phyloP scores from a whole-genome alignment of 164 flowering plant genomes.

The Tinospora cordifolia region DNA sequence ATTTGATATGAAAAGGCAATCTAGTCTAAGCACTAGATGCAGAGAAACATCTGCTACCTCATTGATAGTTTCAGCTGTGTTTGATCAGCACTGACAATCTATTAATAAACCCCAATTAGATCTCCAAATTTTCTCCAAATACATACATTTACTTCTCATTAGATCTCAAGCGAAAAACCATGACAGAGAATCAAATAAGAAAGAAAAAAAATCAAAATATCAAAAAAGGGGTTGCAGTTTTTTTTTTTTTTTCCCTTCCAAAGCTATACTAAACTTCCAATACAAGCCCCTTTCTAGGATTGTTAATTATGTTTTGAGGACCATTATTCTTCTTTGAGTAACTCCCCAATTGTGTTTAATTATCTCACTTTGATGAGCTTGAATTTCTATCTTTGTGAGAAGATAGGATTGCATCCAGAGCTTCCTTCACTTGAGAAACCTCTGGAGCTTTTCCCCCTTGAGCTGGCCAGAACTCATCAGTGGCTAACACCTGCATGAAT shows the following conservation, averaged over 20 bases:
- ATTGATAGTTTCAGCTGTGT: too few relatives aligned
- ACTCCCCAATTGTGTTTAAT: background rate
- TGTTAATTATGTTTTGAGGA: background rate
- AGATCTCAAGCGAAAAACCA: background rate
- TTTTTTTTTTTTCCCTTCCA: constrained; percentile 7
- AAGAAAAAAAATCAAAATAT: background rate
- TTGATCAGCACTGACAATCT: background rate
- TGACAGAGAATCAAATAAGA: background rate
- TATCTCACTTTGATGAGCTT: constrained; percentile 39
- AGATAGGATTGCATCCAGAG: constrained; percentile 83
- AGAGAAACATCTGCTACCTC: too few relatives aligned
- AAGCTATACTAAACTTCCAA: constrained; percentile 11
- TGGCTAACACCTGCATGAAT: constrained; percentile 65
- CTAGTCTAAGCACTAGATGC: too few relatives aligned
- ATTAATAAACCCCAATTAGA: background rate
- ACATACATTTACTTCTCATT: background rate
- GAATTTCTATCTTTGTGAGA: constrained; percentile 54
- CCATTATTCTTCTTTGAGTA: background rate
- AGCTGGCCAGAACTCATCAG: constrained; percentile 94
- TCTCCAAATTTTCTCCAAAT: background rate
- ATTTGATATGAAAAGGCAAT: too few relatives aligned
- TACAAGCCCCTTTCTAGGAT: constrained; percentile 8
- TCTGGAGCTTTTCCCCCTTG: constrained; percentile 94
- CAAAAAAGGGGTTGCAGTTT: background rate
- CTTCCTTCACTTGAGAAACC: constrained; percentile 83